phyloP scores from a whole-genome alignment of 257 asterid genomes.

The Eucommia ulmoides region DNA sequence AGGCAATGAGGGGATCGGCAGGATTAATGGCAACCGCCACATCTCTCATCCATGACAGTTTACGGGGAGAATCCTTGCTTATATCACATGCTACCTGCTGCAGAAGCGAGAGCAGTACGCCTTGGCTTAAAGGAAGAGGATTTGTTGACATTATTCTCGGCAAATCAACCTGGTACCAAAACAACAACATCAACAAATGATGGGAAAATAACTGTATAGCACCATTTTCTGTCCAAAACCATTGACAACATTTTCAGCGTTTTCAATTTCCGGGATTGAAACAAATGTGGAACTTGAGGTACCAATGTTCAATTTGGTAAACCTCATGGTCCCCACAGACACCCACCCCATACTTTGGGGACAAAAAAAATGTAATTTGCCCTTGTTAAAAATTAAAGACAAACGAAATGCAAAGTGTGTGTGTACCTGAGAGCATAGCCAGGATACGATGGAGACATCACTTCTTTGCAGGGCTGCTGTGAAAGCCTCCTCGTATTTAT shows the following conservation, averaged over 20 bases:
- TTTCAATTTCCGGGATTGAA: no score
- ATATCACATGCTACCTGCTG: slow-evolving; percentile 88
- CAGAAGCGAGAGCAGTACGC: slow-evolving; percentile 82
- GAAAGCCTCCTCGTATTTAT: slow-evolving; percentile 86
- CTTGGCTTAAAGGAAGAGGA: slow-evolving; percentile 90
- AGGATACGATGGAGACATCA: slow-evolving; percentile 75
- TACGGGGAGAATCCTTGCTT: slow-evolving; percentile 46
- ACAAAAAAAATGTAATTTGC: no score
- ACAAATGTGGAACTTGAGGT: neutral
- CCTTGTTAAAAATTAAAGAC: no score
- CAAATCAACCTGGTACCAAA: slow-evolving; percentile 60
- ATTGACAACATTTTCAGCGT: no score
- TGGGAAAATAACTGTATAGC: no score
- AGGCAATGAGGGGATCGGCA: slow-evolving; percentile 53
- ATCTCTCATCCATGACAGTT: slow-evolving; percentile 87
- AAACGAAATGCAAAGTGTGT: no score
- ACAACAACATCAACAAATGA: no score
- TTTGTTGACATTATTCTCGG: slow-evolving; percentile 43
- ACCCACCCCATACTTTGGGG: no score
- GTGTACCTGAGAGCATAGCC: slow-evolving; percentile 41
- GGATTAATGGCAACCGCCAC: slow-evolving; percentile 68
- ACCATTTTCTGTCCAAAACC: no score
- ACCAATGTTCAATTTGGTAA: no score
- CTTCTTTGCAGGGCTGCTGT: slow-evolving; percentile 81
- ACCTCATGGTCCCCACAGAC: no score